Percentiles rank a stretch among this genome's conserved stretches.
Conservation (phyloP, 139 green algal genomes). For the Chlamydomonas sphaeroides region DNA sequence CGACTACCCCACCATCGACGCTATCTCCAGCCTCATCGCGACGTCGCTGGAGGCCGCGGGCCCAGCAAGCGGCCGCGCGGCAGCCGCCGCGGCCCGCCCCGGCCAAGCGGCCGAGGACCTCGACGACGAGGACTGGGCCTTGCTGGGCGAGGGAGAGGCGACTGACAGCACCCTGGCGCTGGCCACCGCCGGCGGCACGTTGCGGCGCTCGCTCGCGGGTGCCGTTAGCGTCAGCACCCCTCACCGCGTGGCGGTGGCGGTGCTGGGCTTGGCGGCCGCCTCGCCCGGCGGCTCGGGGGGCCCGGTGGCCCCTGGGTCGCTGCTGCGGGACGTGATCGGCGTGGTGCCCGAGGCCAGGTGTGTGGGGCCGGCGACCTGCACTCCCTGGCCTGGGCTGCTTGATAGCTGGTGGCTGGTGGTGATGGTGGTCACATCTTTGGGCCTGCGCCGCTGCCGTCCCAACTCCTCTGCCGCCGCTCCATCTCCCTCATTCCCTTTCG, state of each 20-base stretch:
- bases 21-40: conserved; percentile 34
- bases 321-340: conserved; percentile 20
- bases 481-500: too few relatives aligned
- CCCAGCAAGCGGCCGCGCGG: background rate
- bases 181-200: too few relatives aligned
- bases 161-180: too few relatives aligned
- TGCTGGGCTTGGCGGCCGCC: background rate
- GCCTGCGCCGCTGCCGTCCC: too few relatives aligned
- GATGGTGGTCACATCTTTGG: too few relatives aligned
- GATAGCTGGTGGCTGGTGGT: too few relatives aligned
- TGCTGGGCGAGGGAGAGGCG: background rate
- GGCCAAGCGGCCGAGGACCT: too few relatives aligned
- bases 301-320: background rate
- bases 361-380: too few relatives aligned
- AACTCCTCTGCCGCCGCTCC: too few relatives aligned
- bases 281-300: background rate
- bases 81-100: background rate
- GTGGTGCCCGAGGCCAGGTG: conserved; percentile 41
- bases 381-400: background rate
- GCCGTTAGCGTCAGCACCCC: too few relatives aligned
- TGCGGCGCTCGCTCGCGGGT: too few relatives aligned
- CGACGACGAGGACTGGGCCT: background rate
- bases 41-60: too few relatives aligned
- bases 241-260: background rate
- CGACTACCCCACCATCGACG: conserved; percentile 74